Evolutionary conservation across 2,329 filamentous ascomycete genomes (phyloP).

Genomic region (Plenodomus biglobosus): DNA sequence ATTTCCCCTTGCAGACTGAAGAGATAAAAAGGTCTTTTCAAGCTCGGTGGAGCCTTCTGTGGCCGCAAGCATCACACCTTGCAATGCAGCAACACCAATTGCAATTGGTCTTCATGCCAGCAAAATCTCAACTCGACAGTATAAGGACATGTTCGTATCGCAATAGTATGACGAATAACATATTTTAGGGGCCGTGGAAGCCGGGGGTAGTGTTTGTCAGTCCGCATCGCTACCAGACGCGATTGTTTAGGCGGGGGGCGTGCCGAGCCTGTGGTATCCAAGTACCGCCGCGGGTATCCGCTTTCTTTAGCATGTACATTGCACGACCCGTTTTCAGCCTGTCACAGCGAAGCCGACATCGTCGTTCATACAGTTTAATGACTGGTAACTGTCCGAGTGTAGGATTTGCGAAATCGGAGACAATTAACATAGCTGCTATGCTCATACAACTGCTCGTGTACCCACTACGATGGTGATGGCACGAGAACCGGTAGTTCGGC

Average conservation of each 20-base stretch:
- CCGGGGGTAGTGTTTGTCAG: conserved; percentile 10
- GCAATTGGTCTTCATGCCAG: conserved; percentile 3
- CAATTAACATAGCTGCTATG: background rate
- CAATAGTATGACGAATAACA: conserved; percentile 4
- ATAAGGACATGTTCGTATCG: background rate
- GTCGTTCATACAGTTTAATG: background rate
- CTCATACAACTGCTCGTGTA: too few species aligned
- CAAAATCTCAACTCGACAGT: background rate
- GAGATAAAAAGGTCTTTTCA: conserved; percentile 14
- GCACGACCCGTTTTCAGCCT: conserved; percentile 17
- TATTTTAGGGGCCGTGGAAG: conserved; percentile 8
- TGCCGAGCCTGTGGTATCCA: conserved; percentile 25
- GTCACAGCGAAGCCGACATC: background rate
- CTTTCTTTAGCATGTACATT: conserved; percentile 7
- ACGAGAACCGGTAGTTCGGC: conserved; percentile 7
- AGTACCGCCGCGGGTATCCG: conserved; percentile 29
- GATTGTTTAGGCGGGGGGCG: conserved; percentile 19
- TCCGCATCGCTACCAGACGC: background rate
- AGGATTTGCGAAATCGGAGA: conserved; percentile 6
- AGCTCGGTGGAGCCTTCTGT: conserved; percentile 2
- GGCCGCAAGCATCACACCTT: background rate
- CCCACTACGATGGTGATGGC: background rate
- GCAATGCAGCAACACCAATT: background rate
- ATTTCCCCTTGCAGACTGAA: conserved; percentile 12
- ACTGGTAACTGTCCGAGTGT: background rate